Conservation (phyloP, 2,329 filamentous ascomycete genomes). For the Hypoxylon sp. region DNA sequence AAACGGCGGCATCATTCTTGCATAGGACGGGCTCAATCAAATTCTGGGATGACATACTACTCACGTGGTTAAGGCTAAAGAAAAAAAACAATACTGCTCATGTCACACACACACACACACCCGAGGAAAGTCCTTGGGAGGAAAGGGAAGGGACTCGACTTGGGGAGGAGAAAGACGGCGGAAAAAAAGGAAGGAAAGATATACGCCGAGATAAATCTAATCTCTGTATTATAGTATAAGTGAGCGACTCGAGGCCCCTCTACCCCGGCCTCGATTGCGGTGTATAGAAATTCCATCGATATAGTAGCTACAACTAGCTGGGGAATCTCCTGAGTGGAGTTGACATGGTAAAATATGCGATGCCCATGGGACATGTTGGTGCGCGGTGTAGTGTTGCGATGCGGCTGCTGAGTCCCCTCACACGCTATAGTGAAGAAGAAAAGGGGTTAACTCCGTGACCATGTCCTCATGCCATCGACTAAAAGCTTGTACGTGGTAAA, state of each 20-base stretch:
- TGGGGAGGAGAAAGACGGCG: not conserved
- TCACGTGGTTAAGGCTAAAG: conserved; percentile 15
- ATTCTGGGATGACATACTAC: conserved; percentile 19
- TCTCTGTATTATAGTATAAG: conserved; percentile 50
- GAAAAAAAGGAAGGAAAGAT: conserved; percentile 9
- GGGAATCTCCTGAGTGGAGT: not conserved
- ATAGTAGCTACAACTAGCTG: not conserved
- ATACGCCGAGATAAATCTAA: conserved; percentile 40
- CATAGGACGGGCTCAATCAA: conserved; percentile 30
- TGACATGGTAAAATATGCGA: not conserved
- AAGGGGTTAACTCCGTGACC: not conserved
- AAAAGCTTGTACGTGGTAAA: not conserved
- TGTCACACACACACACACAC: conserved; percentile 21
- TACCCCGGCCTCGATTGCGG: conserved; percentile 26
- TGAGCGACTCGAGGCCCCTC: conserved; percentile 32
- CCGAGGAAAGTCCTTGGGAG: not conserved
- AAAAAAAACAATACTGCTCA: conserved; percentile 19
- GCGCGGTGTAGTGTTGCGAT: not conserved
- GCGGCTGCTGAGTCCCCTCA: not conserved
- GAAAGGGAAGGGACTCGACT: conserved; percentile 3
- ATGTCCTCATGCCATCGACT: not conserved
- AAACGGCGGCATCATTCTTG: conserved; percentile 31
- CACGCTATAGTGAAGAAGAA: not conserved
- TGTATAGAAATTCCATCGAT: conserved; percentile 37
- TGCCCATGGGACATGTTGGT: not conserved